These are phyloP conservation scores for Arbutus unedo DNA, from an alignment of 148 eudicot species.

Conservation along the genomic window DNA sequence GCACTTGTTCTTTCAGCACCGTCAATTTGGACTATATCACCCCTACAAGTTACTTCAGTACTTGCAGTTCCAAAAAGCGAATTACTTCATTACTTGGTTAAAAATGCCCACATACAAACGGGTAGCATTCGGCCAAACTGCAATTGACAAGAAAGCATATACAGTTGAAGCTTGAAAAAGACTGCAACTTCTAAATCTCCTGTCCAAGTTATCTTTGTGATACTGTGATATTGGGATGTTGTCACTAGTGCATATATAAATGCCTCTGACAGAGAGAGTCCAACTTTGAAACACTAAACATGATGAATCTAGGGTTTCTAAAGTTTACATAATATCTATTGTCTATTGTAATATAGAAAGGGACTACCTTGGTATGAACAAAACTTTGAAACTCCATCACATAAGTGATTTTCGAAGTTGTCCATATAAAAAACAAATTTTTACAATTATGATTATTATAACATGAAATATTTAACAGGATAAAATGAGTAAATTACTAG, in stretches of 20 bases:
- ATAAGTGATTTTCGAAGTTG: too few species aligned
- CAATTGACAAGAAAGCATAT: not conserved
- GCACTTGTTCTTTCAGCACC: not conserved
- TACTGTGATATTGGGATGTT: not conserved
- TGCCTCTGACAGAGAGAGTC: not conserved
- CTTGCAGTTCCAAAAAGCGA: not conserved
- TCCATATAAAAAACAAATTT: too few species aligned
- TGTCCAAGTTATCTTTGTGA: not conserved
- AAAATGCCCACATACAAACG: not conserved
- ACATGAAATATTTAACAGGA: not conserved
- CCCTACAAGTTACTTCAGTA: too few species aligned
- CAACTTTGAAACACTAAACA: not conserved
- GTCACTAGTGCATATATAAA: not conserved
- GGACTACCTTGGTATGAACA: not conserved
- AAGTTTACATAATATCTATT: not conserved
- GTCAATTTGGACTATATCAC: constrained; percentile 8
- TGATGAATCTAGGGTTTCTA: not conserved
- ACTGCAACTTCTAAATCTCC: not conserved
- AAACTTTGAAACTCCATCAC: too few species aligned
- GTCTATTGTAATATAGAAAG: not conserved
- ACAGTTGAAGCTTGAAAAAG: not conserved
- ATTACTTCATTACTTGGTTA: not conserved
- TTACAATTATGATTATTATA: not conserved
- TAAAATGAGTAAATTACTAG: not conserved
- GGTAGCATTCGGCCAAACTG: not conserved